phyloP scores from a whole-genome alignment of 2,329 filamentous ascomycete species.

The Diplodia sapinea region DNA sequence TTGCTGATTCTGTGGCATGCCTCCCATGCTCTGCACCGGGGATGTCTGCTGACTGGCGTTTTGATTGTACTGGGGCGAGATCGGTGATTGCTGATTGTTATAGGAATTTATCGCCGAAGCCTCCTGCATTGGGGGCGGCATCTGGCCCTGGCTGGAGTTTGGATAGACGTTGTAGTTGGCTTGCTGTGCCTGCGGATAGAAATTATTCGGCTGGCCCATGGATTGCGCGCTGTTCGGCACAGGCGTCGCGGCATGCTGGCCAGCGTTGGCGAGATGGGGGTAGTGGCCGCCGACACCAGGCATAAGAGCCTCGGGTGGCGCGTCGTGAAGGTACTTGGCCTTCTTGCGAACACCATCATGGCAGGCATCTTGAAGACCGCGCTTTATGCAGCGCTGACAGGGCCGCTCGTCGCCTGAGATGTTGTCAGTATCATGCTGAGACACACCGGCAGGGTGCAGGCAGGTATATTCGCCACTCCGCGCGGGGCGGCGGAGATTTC shows the following conservation, averaged over 20 bases:
- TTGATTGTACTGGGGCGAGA: constrained; percentile 73
- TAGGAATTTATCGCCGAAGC: constrained; percentile 58
- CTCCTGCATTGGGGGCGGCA: constrained; percentile 53
- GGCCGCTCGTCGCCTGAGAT: constrained; percentile 87
- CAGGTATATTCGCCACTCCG: constrained; percentile 27
- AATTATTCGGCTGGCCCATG: constrained; percentile 47
- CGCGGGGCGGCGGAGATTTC: constrained; percentile 31
- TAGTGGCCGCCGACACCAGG: constrained; percentile 81
- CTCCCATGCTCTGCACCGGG: constrained; percentile 53
- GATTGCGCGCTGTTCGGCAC: constrained; percentile 35
- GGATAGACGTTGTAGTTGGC: constrained; percentile 49
- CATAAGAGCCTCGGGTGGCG: constrained; percentile 84
- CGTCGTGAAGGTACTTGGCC: constrained; percentile 98
- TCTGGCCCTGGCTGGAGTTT: constrained; percentile 46
- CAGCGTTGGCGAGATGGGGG: constrained; percentile 50
- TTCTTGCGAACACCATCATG: constrained; percentile 98
- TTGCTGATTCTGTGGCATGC: constrained; percentile 54
- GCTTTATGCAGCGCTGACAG: constrained; percentile 91
- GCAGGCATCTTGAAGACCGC: constrained; percentile 86
- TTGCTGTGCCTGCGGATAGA: constrained; percentile 51
- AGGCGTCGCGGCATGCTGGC: constrained; percentile 36
- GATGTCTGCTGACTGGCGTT: constrained; percentile 57
- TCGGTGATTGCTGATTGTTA: constrained; percentile 71
- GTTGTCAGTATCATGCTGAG: constrained; percentile 41
- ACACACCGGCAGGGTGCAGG: constrained; percentile 25